Base-by-base conservation (phyloP, 2,329 filamentous ascomycete genomes). In the Diplodia intermedia region DNA sequence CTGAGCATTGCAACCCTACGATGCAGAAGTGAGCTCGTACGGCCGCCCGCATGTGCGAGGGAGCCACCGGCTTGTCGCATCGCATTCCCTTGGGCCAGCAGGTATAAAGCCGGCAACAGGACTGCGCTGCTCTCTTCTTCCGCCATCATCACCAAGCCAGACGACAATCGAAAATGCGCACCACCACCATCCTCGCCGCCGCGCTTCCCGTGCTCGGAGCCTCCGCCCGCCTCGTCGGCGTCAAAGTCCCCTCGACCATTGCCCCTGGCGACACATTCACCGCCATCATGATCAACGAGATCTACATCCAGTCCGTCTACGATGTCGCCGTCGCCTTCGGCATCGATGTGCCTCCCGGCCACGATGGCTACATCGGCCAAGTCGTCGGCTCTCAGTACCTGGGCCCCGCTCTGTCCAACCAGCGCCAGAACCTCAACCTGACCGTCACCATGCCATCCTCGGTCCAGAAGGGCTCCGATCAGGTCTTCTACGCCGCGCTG, bases 271-370 rank as follows among this genome's bases (percentile, higher is more conserved):
- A 67, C 40, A 72, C 75, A 53, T 79, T 82, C 74, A 72, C 75
- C 36, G 76, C 80, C 72, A 76, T 76, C 23, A 77, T 85, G 70
- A 55, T 76, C 52, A 80, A 78, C 53, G 74, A 79, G 57, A 77
- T 79, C 75, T 84, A 83, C 76, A 81, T 82, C 73, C 82, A 85
- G 73, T 66, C 75, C 63, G 79, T 83, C 36, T 73, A 77, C 70
- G 82, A 85, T 69, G 74, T 84, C 2, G 77, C 82, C 65, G 77
- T 84, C 11, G 81, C 79, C 33, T 82, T 82, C 70, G 83, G 83
- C 47, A 79, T 76, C 69, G 61, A 70, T 3, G 57, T 71, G 1
- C 69, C 71, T 1, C 65, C 70, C 1, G 73, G 77, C 71, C 77
- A 70, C 69, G 71, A 72, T 0, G 68, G 68, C 9, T 71, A 72